phyloP scores from a whole-genome alignment of 345 rosid species.

The Eucalyptus cladocalyx region DNA sequence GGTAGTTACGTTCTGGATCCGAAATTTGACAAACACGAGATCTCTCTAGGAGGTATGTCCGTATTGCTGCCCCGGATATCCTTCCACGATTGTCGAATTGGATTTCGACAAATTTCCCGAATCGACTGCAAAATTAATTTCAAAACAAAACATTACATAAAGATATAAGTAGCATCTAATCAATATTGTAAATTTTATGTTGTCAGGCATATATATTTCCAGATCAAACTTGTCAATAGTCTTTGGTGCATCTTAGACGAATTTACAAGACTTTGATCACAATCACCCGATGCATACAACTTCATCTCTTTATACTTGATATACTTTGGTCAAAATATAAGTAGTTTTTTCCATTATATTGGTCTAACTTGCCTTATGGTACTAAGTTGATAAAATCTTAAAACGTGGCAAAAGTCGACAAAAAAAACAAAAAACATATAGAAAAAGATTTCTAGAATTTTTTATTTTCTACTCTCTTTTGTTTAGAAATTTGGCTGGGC shows the following conservation, averaged over 20 bases:
- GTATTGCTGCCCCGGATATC: constrained; percentile 92
- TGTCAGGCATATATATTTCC: background rate
- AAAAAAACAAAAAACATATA: background rate
- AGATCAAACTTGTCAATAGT: background rate
- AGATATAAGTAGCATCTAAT: background rate
- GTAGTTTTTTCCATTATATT: background rate
- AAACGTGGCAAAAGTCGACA: background rate
- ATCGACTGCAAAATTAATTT: constrained; percentile 48
- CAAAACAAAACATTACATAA: background rate
- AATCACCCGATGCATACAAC: background rate
- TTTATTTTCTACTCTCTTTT: background rate
- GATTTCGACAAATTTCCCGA: constrained; percentile 92
- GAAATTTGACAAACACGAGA: constrained; percentile 97
- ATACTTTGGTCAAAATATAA: background rate
- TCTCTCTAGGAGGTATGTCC: constrained; percentile 92
- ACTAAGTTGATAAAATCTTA: background rate
- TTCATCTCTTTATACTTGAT: background rate
- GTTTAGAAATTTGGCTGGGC: background rate
- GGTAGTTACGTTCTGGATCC: constrained; percentile 87
- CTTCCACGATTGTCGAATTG: constrained; percentile 69
- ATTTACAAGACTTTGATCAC: background rate
- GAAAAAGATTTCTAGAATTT: background rate
- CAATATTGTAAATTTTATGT: background rate
- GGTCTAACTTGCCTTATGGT: background rate
- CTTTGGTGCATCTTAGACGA: background rate